These are phyloP conservation scores for Penicillium olsonii DNA, from an alignment of 2,329 filamentous ascomycete genomes.

Conservation along the genomic window DNA sequence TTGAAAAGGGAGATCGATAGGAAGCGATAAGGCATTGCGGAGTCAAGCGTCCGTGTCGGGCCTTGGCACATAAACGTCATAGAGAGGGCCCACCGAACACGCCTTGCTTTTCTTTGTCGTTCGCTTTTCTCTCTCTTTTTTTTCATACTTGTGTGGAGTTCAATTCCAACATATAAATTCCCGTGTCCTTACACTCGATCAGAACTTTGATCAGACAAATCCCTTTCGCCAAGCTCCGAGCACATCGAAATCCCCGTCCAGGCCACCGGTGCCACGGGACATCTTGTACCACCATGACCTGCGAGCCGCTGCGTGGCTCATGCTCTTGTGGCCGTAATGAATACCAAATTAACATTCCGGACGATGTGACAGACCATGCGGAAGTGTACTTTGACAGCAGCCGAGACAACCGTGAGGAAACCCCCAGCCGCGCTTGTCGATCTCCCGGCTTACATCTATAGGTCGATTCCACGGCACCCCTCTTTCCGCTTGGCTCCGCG, in stretches of 20 bases:
- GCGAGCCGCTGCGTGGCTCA: slow-evolving; percentile 66
- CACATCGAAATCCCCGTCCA: background rate
- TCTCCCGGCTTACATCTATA: slow-evolving; percentile 34
- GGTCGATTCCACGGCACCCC: slow-evolving; percentile 68
- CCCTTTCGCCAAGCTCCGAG: background rate
- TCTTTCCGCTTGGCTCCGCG: slow-evolving; percentile 77
- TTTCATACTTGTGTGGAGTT: background rate
- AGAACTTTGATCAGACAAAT: background rate
- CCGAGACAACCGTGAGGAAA: slow-evolving; percentile 67
- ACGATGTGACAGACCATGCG: slow-evolving; percentile 56
- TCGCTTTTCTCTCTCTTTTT: background rate
- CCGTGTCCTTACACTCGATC: background rate
- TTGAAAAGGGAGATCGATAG: slow-evolving; percentile 23
- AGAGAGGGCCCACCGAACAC: slow-evolving; percentile 22
- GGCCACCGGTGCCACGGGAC: slow-evolving; percentile 6
- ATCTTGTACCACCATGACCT: slow-evolving; percentile 23
- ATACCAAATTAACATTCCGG: slow-evolving; percentile 73
- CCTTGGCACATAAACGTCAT: slow-evolving; percentile 30
- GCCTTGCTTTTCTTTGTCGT: slow-evolving; percentile 9
- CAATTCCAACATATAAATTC: background rate
- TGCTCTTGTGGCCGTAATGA: slow-evolving; percentile 86
- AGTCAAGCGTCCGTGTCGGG: slow-evolving; percentile 16
- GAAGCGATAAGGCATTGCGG: slow-evolving; percentile 26
- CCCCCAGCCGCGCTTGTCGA: background rate
- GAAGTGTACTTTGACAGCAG: slow-evolving; percentile 75